Evolutionary conservation across 2,329 filamentous ascomycete genomes (phyloP).

Genomic region (Pseudogymnoascus sp.): DNA sequence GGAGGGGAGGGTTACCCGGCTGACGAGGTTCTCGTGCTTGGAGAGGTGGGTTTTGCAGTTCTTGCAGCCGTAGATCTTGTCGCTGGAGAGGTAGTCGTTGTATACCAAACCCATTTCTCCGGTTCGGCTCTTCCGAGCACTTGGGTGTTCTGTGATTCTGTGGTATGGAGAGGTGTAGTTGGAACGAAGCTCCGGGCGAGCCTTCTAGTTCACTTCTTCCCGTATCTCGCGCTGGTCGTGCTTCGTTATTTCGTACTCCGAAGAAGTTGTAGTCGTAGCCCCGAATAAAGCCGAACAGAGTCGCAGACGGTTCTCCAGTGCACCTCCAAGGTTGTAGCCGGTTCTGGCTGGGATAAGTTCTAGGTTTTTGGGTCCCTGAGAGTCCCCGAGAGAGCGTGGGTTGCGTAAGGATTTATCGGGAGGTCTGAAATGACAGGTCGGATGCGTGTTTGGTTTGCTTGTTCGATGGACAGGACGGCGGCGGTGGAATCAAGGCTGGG

Average conservation of each 20-base stretch:
- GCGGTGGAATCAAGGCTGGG: neutral
- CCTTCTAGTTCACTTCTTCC: neutral
- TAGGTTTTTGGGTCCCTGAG: neutral
- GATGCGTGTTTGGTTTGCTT: neutral
- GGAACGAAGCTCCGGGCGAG: neutral
- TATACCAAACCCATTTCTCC: constrained; percentile 73
- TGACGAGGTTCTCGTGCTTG: constrained; percentile 94
- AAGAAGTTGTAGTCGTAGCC: neutral
- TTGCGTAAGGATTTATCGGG: neutral
- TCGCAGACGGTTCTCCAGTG: neutral
- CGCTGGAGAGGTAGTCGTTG: constrained; percentile 81
- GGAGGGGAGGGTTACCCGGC: constrained; percentile 49
- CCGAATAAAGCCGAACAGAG: neutral
- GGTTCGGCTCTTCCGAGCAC: neutral
- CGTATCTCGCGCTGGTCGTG: neutral
- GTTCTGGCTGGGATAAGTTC: too few species aligned
- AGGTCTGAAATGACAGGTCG: neutral
- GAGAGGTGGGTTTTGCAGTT: constrained; percentile 91
- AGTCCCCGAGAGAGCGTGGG: neutral
- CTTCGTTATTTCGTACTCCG: neutral
- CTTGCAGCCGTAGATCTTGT: constrained; percentile 87
- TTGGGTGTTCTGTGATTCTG: neutral
- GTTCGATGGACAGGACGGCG: neutral
- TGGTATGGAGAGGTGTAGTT: neutral
- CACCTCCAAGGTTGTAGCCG: constrained; percentile 3